These are phyloP conservation scores for Hondaea fermentalgiana DNA, from an alignment of 108 stramenopile species.

Conservation along the genomic window DNA sequence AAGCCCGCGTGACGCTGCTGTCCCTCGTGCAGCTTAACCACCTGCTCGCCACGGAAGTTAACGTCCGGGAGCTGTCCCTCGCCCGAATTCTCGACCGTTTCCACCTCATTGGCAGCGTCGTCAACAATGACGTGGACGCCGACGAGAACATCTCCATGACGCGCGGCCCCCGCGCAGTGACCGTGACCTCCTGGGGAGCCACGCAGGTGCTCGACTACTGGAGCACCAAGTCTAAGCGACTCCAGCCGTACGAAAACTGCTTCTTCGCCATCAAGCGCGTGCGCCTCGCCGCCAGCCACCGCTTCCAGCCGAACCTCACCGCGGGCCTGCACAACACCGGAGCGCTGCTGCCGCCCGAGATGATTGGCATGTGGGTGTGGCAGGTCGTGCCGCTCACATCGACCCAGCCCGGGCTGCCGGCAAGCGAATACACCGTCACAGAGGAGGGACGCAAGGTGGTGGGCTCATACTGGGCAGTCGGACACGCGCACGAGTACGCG, in stretches of 20 bases:
- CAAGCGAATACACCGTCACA: neutral
- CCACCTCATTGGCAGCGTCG: neutral
- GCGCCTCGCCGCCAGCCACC: neutral
- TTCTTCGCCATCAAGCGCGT: neutral
- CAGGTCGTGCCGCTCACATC: neutral
- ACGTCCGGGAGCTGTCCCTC: neutral
- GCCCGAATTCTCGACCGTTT: neutral
- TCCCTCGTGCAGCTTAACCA: neutral
- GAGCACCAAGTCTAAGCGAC: neutral
- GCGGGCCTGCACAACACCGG: neutral
- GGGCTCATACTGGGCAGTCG: neutral
- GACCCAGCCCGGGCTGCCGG: neutral
- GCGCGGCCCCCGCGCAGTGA: neutral
- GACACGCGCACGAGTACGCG: neutral
- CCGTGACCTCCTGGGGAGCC: neutral
- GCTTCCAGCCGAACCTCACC: neutral
- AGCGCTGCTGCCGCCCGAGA: neutral
- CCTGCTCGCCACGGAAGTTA: neutral
- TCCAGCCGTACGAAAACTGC: neutral
- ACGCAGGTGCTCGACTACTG: neutral
- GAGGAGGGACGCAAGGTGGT: neutral
- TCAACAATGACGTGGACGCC: neutral
- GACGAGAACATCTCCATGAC: neutral
- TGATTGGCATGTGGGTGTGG: neutral
- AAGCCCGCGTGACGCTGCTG: neutral